Evolutionary conservation across 164 flowering plant species (phyloP).

Genomic region (Magnolia officinalis): DNA sequence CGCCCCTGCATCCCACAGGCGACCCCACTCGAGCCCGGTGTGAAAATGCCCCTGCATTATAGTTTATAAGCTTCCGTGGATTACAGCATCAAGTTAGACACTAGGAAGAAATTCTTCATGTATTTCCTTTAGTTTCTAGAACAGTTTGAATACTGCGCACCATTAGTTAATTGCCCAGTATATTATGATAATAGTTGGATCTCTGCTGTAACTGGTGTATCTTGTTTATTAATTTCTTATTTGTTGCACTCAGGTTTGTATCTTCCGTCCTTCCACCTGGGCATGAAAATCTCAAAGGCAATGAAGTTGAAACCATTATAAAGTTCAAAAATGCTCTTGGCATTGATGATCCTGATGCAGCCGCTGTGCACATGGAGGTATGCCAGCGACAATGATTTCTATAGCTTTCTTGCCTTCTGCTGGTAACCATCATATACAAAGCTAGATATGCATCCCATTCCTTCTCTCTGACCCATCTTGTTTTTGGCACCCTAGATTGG

Average conservation of each 20-base stretch:
- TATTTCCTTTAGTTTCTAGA: not conserved
- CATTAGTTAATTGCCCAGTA: not conserved
- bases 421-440: not conserved
- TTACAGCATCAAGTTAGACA: no score
- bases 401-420: not conserved
- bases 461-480: not conserved
- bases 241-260: conserved; percentile 49
- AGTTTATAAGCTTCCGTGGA: no score
- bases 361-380: conserved; percentile 97
- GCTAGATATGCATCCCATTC: not conserved
- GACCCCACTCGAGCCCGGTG: no score
- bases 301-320: conserved; percentile 77
- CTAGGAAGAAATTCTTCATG: no score
- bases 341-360: conserved; percentile 99
- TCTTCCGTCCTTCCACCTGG: conserved; percentile 82
- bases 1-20: no score
- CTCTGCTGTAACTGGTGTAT: not conserved
- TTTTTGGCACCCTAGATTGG: conserved; percentile 53
- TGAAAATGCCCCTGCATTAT: no score
- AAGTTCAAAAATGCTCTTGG: conserved; percentile 82
- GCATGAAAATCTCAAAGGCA: conserved; percentile 70
- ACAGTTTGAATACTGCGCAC: not conserved
- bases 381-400: not conserved
- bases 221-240: not conserved
- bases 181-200: not conserved